A percentile compares a stretch with the other conserved stretches of the same genome.
Evolutionary conservation across 495 filamentous ascomycete genomes (phyloP).

Genomic region (Trichoderma orchidacearum): DNA sequence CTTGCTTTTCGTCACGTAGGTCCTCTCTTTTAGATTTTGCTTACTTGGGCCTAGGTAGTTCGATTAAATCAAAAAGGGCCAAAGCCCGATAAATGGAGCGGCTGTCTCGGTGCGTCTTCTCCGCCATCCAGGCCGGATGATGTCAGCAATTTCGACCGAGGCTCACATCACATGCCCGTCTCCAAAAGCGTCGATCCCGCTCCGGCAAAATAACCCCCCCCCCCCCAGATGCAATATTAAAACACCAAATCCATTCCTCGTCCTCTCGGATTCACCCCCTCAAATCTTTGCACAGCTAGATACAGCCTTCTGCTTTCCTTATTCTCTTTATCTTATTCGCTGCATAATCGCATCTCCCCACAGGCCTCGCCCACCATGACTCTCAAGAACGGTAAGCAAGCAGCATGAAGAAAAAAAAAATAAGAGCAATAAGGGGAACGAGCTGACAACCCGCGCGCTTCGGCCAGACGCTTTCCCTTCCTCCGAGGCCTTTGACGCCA

Average conservation of each 20-base stretch:
- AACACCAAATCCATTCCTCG: background rate
- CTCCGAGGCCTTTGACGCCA: constrained; percentile 80
- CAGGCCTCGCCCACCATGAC: constrained; percentile 43
- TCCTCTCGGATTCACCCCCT: background rate
- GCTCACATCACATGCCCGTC: background rate
- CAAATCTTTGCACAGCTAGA: constrained; percentile 12
- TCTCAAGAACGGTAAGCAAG: constrained; percentile 60
- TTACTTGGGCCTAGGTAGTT: too few species aligned
- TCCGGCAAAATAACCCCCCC: background rate
- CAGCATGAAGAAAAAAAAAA: background rate
- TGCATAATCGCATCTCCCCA: constrained; percentile 4
- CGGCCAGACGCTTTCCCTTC: constrained; percentile 71
- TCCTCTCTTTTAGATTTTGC: too few species aligned
- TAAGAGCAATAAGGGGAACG: background rate
- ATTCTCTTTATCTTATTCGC: background rate
- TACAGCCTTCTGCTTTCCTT: background rate
- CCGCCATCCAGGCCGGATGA: background rate
- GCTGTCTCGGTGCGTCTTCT: background rate
- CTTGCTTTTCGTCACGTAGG: too few species aligned
- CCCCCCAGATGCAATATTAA: background rate
- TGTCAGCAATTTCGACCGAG: constrained; percentile 1
- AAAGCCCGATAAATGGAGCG: too few species aligned
- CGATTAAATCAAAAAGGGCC: too few species aligned
- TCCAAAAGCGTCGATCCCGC: background rate
- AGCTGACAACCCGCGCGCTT: background rate